phyloP scores from a whole-genome alignment of 164 flowering plant genomes.

The Cinnamomum micranthum region DNA sequence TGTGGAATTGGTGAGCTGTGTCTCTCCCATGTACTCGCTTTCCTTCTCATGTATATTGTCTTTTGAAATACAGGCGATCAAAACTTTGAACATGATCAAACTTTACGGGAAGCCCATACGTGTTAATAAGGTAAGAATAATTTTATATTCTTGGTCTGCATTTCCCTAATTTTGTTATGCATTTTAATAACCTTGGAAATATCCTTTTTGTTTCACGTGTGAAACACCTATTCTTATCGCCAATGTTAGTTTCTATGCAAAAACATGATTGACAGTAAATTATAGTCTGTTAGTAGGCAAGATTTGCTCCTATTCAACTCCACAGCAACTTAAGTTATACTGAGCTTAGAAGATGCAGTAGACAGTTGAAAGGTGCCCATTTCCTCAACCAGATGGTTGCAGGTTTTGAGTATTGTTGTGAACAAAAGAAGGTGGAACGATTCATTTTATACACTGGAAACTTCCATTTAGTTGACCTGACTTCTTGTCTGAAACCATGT shows the following conservation, averaged over 20 bases:
- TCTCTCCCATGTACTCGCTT: background rate
- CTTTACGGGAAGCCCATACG: slow-evolving; percentile 96
- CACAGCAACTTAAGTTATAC: background rate
- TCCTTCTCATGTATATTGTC: background rate
- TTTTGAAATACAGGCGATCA: slow-evolving; percentile 69
- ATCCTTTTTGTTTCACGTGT: background rate
- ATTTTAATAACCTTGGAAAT: background rate
- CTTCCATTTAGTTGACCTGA: background rate
- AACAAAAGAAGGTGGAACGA: too few species aligned
- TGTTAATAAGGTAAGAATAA: slow-evolving; percentile 74
- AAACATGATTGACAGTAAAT: background rate
- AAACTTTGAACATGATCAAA: slow-evolving; percentile 95
- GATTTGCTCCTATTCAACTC: background rate
- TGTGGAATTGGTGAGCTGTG: background rate
- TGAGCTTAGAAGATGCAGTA: too few species aligned
- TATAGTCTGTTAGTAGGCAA: background rate
- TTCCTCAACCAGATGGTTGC: too few species aligned
- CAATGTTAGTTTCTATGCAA: background rate
- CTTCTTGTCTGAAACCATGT: background rate
- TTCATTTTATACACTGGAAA: too few species aligned
- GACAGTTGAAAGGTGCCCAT: too few species aligned
- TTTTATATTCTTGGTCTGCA: background rate
- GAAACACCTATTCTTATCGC: background rate
- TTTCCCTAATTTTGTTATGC: background rate
- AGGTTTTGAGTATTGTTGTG: too few species aligned